Conservation (phyloP, 148 eudicot genomes). For the Camellia japonica region DNA sequence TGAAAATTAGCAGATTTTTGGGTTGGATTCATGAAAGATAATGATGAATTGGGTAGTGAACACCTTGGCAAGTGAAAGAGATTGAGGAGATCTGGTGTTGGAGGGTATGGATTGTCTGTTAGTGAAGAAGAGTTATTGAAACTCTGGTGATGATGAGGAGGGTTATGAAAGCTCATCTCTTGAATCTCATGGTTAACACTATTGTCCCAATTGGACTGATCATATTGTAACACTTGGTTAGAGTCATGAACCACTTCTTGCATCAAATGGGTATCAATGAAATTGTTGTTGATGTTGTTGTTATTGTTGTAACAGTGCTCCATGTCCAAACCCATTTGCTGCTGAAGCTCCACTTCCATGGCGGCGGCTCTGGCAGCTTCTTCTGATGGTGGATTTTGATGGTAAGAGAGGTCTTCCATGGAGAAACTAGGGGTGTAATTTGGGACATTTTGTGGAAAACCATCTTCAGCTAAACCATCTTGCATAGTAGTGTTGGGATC, state of each 20-base stretch:
- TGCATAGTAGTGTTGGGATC: slow-evolving; percentile 47
- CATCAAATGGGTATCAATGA: background rate
- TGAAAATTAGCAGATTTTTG: slow-evolving; percentile 14
- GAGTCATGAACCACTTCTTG: slow-evolving; percentile 22
- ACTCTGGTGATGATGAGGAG: slow-evolving; percentile 1
- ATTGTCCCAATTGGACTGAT: slow-evolving; percentile 28
- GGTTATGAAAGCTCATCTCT: slow-evolving; percentile 27
- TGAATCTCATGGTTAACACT: background rate
- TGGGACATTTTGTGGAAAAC: slow-evolving; percentile 31
- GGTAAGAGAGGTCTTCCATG: slow-evolving; percentile 27
- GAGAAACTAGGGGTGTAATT: slow-evolving; percentile 28
- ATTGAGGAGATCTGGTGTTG: slow-evolving; percentile 49
- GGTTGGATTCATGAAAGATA: slow-evolving; percentile 13
- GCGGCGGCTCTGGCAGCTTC: slow-evolving; percentile 1
- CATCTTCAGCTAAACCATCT: slow-evolving; percentile 31
- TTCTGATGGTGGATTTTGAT: slow-evolving; percentile 16
- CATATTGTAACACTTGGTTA: slow-evolving; percentile 14
- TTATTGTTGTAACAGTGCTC: slow-evolving; percentile 22
- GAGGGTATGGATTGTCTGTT: slow-evolving; percentile 19
- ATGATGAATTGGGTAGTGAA: slow-evolving; percentile 34
- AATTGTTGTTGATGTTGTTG: slow-evolving; percentile 4
- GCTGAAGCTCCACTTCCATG: slow-evolving; percentile 24
- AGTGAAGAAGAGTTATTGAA: slow-evolving; percentile 1
- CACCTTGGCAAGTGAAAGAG: slow-evolving; percentile 43
- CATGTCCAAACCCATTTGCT: slow-evolving; percentile 23